phyloP scores from a whole-genome alignment of 1,284 basidiomycete species.

The Schizophyllum commune region DNA sequence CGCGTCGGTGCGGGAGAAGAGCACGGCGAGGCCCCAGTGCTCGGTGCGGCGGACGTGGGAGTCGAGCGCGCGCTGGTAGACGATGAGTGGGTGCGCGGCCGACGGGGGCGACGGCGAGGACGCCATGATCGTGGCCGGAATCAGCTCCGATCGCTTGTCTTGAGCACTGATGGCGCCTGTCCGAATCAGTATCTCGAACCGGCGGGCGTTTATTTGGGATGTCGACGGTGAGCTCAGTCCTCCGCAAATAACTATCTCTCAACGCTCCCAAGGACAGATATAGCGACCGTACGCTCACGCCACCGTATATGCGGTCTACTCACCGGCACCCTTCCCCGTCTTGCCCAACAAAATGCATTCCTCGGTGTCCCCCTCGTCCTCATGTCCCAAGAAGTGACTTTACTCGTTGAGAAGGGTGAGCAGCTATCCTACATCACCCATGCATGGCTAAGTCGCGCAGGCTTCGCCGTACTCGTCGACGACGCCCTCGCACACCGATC shows the following conservation, averaged over 20 bases:
- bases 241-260: conserved; percentile 3
- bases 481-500: conserved; percentile 55
- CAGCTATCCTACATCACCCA: conserved; percentile 10
- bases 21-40: conserved; percentile 21
- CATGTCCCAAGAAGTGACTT: conserved; percentile 87
- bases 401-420: conserved; percentile 76
- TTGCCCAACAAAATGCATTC: conserved; percentile 96
- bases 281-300: conserved; percentile 67
- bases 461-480: conserved; percentile 71
- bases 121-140: conserved; percentile 4
- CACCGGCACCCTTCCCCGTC: conserved; percentile 86
- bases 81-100: conserved; percentile 16
- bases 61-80: conserved; percentile 22
- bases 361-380: conserved; percentile 85
- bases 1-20: conserved; percentile 14
- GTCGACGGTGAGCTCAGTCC: conserved; percentile 49
- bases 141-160: conserved; percentile 2
- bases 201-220: conserved; percentile 72
- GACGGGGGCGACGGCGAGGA: not conserved
- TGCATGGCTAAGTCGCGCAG: conserved; percentile 30
- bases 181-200: conserved; percentile 54
- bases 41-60: conserved; percentile 21
- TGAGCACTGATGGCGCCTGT: not conserved
- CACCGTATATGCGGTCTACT: conserved; percentile 83
- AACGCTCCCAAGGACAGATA: conserved; percentile 44